Base-by-base conservation (phyloP, 371 early-diverging fungal genomes). In the Rhizopus delemar region DNA sequence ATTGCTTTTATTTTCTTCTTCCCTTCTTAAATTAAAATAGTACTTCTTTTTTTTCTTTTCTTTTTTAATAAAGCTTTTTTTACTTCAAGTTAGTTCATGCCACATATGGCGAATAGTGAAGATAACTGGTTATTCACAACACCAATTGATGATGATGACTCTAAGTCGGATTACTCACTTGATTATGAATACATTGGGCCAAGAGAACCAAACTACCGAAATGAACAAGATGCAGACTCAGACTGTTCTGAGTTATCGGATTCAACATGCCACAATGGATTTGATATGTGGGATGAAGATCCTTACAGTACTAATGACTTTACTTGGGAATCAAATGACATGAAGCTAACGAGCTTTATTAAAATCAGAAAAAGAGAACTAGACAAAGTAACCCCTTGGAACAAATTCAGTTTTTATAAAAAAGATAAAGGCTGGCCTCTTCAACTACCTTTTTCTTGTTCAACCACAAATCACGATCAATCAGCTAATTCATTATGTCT, bases 271-370 rank as follows among this genome's bases (percentile, higher is more conserved):
- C 51, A 45, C 32, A 62, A 33, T 39, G 72, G 70, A 2, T 79
- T 75, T 49, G 79, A 79, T 62, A 79, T 79, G 79, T 79, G 79
- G 79, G 79, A 79, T 46, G 79, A 79, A 56, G 79, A 79, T 51
- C 76, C 69, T 4, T 74, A 79, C 46, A 71, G 74, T 43, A 75
- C 75, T 16, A 79, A 79, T 45, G 79, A 79, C 33, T 79, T 67
- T 36, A 79, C 79, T 13, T 79, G 79, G 79, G 64, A 79, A 50
- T 72, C 74, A 13, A 79, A 75, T 43, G 79, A 79, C 41, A 79
- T 79, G 76, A 64, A 68, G 9, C 41, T 79, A 28, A 74, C 79
- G 1, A 38, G 41, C 2, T 72, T 71, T 53, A 71, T 79, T 5
- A 73, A 75, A 36, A 11, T 46, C 35, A 60, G 56, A 29, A 63